These are phyloP conservation scores for Exophiala viscosa DNA, from an alignment of 2,329 filamentous ascomycete species.

Conservation along the genomic window DNA sequence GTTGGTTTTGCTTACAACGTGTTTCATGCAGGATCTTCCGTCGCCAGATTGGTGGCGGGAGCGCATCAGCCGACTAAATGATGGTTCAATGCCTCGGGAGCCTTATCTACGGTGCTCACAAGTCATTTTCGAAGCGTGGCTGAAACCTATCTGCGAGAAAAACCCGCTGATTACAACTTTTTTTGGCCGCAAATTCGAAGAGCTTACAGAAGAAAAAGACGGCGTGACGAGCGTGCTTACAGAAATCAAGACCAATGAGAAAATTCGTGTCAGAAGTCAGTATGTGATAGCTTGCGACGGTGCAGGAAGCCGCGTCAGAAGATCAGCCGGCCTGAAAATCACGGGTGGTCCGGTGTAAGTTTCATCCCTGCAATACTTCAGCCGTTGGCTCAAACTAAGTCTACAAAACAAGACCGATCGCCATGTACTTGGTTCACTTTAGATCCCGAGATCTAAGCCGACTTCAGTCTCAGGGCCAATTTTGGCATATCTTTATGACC, in stretches of 20 bases:
- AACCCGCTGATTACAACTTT: conserved; percentile 28
- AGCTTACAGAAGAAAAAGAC: conserved; percentile 20
- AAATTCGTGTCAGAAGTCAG: conserved; percentile 20
- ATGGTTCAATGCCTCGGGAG: conserved; percentile 34
- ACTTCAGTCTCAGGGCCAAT: conserved; percentile 29
- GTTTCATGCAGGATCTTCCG: neutral
- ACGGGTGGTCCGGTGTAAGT: conserved; percentile 32
- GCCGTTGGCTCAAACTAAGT: neutral
- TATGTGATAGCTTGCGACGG: conserved; percentile 34
- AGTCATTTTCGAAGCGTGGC: conserved; percentile 36
- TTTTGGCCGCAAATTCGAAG: conserved; percentile 31
- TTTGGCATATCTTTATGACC: conserved; percentile 35
- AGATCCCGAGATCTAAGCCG: conserved; percentile 31
- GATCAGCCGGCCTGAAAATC: conserved; percentile 8
- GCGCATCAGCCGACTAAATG: conserved; percentile 30
- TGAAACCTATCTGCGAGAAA: conserved; percentile 28
- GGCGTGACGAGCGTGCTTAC: conserved; percentile 21
- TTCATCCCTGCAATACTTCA: neutral
- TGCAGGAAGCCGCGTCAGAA: conserved; percentile 29
- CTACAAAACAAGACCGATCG: conserved; percentile 20
- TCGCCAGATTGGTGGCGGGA: conserved; percentile 14
- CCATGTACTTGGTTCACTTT: conserved; percentile 33
- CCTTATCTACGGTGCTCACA: conserved; percentile 35
- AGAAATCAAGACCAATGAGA: conserved; percentile 20
- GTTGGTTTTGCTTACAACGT: neutral